A percentile compares a stretch with the other conserved stretches of the same genome.
These are phyloP conservation scores for Boletus edulis DNA, from an alignment of 768 basidiomycete species.

Conservation along the genomic window DNA sequence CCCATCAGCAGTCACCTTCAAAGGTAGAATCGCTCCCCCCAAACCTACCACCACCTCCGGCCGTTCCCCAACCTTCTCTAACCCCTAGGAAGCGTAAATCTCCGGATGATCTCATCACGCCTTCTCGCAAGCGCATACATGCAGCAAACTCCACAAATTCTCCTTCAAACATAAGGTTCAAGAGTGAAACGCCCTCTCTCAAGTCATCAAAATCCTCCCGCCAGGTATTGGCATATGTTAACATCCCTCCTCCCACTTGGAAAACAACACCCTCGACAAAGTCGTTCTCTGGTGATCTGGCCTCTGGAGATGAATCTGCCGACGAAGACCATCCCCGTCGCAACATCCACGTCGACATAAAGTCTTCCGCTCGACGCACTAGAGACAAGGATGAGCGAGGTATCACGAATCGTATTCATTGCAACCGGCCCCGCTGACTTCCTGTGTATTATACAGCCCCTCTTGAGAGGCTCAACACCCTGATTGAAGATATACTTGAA, in stretches of 20 bases:
- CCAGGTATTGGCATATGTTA: constrained; percentile 33
- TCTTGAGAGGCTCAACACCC: constrained; percentile 69
- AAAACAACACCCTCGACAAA: constrained; percentile 30
- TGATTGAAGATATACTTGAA: constrained; percentile 84
- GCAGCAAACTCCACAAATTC: constrained; percentile 8
- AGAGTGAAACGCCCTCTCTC: constrained; percentile 25
- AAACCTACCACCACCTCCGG: constrained; percentile 9
- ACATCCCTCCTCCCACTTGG: constrained; percentile 29
- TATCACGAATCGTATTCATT: constrained; percentile 22
- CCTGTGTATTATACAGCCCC: constrained; percentile 41
- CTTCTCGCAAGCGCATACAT: constrained; percentile 59
- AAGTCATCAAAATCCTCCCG: constrained; percentile 31
- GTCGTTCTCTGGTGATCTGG: constrained; percentile 38
- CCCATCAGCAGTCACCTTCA: constrained; percentile 17
- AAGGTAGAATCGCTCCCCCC: constrained; percentile 15
- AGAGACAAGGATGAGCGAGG: constrained; percentile 79
- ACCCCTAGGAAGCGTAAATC: constrained; percentile 76
- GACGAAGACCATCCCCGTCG: constrained; percentile 34
- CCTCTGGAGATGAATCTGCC: constrained; percentile 55
- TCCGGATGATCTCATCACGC: constrained; percentile 56
- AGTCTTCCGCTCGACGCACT: constrained; percentile 55
- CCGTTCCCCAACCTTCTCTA: constrained; percentile 23
- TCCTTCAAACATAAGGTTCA: constrained; percentile 10
- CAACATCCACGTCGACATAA: constrained; percentile 33
- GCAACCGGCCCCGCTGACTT: background rate